Evolutionary conservation across 345 rosid species (phyloP), one percentile per base, ranked within the genome.

Genomic region (Citrus medica): DNA sequence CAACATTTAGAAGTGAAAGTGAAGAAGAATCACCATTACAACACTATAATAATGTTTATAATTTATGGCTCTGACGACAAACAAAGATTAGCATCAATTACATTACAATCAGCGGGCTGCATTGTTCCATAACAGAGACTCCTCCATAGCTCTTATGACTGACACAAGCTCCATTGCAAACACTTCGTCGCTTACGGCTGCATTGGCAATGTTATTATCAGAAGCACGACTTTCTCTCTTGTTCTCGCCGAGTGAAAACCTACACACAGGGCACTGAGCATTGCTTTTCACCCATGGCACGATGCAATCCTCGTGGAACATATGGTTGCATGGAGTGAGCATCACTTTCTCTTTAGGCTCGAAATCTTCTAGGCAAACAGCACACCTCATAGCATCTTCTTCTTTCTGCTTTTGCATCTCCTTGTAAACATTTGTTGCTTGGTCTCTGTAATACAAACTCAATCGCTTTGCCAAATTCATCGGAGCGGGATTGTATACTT

Each of bases 251-350:
- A 95, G 71, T 1, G 76, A 74, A 62, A 46, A 87, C 81, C 98
- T 84, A 40, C 98, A 93, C 3, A 95, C 87, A 0, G 98, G 98
- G 79, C 97, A 95, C 55, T 87, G 90, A 32, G 91, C 88, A 9
- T 87, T 82, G 76, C 84, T 87, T 73, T 81, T 92, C 46, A 87
- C 79, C 98, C 98, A 95, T 5, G 93, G 92, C 69, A 91, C 86
- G 32, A 95, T 92, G 69, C 98, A 93, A 3, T 88, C 92, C 68
- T 92, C 93, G 10, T 95, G 98, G 78, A 92, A 95, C 97, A 93
- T 92, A 21, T 95, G 98, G 60, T 88, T 81, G 71, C 98, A 93
- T 5, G 95, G 97, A 48, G 98, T 93, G 12, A 89, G 24, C 92
- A 83, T 88, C 65, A 93, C 97, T 67, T 70, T 76, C 80, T 93